A percentile compares a stretch with the other conserved stretches of the same genome.
Conservation (phyloP, 2,329 filamentous ascomycete genomes). For the Trichoderma harzianum region DNA sequence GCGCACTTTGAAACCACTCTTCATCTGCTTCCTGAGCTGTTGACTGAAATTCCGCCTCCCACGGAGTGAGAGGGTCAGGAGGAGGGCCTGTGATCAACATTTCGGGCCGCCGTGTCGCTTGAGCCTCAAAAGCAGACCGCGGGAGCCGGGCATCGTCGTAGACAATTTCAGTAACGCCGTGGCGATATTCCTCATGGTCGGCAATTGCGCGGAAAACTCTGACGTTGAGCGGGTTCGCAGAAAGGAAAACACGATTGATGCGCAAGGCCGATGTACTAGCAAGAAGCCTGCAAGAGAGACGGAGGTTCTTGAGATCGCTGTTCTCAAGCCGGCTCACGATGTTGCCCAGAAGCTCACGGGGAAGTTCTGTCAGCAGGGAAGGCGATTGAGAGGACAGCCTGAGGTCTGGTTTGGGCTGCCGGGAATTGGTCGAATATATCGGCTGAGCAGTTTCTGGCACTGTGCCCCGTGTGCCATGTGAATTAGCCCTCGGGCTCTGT, state of each 20-base stretch:
- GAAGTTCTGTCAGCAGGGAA: not conserved
- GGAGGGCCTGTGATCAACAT: not conserved
- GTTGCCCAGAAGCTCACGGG: not conserved
- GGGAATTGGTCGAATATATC: not conserved
- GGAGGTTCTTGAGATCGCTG: not conserved
- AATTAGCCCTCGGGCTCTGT: not conserved
- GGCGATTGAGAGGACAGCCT: not conserved
- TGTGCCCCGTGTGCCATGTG: not conserved
- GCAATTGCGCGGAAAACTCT: conserved; percentile 22
- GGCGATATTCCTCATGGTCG: conserved; percentile 17
- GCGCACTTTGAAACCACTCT: not conserved
- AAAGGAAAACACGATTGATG: conserved; percentile 23
- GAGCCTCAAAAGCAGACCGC: not conserved
- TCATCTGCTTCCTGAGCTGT: not conserved
- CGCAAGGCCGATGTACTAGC: not conserved
- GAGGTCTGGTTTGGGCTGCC: not conserved
- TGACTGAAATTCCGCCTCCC: not conserved
- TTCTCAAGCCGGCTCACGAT: not conserved
- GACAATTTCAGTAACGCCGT: conserved; percentile 19
- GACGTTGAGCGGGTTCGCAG: conserved; percentile 20
- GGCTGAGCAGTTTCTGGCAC: not conserved
- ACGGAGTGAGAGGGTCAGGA: not conserved
- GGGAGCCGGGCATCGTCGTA: conserved; percentile 22
- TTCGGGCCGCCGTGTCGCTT: not conserved
- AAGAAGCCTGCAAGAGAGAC: not conserved